Evolutionary conservation across 805 yeast species (phyloP).

Genomic region (Pichia thaimueangensis): DNA sequence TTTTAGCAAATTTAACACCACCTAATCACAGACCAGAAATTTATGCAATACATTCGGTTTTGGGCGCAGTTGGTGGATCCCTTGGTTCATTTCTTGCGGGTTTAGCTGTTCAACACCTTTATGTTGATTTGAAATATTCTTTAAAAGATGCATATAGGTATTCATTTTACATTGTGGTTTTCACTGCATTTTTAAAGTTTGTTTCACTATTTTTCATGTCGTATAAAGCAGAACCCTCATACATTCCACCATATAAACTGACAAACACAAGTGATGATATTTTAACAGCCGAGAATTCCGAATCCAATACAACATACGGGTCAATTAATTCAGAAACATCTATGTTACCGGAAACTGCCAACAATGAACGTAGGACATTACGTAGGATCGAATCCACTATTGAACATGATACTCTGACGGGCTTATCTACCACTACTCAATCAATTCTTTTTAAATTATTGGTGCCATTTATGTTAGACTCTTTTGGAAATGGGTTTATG

Average conservation of each 20-base stretch:
- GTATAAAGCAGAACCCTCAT: constrained; percentile 42
- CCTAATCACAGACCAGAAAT: constrained; percentile 59
- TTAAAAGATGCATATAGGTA: constrained; percentile 44
- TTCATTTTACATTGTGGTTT: constrained; percentile 51
- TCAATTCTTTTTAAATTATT: constrained; percentile 42
- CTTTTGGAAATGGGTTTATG: constrained; percentile 86
- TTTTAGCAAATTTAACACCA: constrained; percentile 73
- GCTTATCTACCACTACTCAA: constrained; percentile 38
- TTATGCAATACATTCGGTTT: constrained; percentile 66
- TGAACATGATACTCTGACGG: constrained; percentile 24
- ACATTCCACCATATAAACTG: constrained; percentile 21
- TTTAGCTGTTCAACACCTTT: constrained; percentile 41
- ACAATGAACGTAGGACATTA: constrained; percentile 11
- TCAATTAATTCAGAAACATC: neutral
- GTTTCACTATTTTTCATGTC: constrained; percentile 45
- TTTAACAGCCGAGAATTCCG: neutral
- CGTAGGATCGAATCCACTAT: constrained; percentile 16
- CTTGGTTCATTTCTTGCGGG: constrained; percentile 67
- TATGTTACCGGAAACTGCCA: neutral
- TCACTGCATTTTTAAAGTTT: constrained; percentile 47
- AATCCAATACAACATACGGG: neutral
- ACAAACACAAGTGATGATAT: neutral
- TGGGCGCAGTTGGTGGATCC: constrained; percentile 69
- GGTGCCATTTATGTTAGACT: constrained; percentile 71
- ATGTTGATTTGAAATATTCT: constrained; percentile 28